Conservation (phyloP, 1,284 basidiomycete species). For the Mycena sp. region DNA sequence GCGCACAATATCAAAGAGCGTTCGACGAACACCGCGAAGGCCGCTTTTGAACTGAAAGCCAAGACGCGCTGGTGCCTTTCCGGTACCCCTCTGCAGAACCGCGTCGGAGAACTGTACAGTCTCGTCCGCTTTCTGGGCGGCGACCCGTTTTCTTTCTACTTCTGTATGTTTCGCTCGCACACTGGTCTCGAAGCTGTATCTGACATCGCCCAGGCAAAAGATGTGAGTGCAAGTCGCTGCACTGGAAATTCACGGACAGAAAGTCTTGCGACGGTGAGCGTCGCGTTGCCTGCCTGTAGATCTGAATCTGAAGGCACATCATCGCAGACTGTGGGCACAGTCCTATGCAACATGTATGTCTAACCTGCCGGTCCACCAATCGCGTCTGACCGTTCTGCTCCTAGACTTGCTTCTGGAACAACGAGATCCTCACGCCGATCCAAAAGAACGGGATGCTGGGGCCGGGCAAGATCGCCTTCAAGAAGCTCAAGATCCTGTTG, state of each 20-base stretch:
- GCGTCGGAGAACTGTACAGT: slow-evolving; percentile 98
- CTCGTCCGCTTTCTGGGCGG: slow-evolving; percentile 93
- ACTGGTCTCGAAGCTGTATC: not conserved
- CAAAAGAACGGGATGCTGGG: slow-evolving; percentile 84
- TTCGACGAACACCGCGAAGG: slow-evolving; percentile 95
- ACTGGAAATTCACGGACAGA: slow-evolving; percentile 91
- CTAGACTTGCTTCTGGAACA: slow-evolving; percentile 90
- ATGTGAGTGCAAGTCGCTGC: slow-evolving; percentile 89
- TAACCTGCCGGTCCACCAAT: slow-evolving; percentile 16
- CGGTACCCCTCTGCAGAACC: slow-evolving; percentile 97
- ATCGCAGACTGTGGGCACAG: slow-evolving; percentile 85
- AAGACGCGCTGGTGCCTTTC: slow-evolving; percentile 95
- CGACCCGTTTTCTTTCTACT: slow-evolving; percentile 92
- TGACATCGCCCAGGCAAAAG: slow-evolving; percentile 64
- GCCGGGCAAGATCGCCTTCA: slow-evolving; percentile 85
- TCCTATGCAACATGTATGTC: slow-evolving; percentile 93
- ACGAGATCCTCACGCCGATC: slow-evolving; percentile 93
- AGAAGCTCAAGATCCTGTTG: slow-evolving; percentile 89
- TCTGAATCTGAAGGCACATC: not conserved
- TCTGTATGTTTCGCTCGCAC: slow-evolving; percentile 67
- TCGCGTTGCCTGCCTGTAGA: not conserved
- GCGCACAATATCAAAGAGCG: slow-evolving; percentile 99
- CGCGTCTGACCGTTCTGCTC: slow-evolving; percentile 4
- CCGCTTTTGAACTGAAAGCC: slow-evolving; percentile 88
- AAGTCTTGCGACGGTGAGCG: slow-evolving; percentile 82